These are phyloP conservation scores for Petunia axillaris DNA, from an alignment of 257 asterid species.

Conservation along the genomic window DNA sequence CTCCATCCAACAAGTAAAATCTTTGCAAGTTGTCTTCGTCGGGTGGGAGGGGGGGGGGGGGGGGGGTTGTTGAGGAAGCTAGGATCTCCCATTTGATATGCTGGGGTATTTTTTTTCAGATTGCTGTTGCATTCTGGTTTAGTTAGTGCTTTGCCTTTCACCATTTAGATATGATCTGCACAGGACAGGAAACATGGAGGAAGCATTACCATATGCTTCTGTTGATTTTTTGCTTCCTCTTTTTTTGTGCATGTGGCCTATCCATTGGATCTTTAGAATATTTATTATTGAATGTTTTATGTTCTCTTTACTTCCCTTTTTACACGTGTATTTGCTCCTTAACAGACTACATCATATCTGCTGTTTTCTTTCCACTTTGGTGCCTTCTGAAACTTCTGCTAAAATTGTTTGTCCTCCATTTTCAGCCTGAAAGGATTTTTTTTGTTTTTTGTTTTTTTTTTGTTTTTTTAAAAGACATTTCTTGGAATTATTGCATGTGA, in stretches of 20 bases:
- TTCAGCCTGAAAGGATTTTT: not conserved
- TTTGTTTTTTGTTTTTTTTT: not conserved
- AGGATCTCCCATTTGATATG: not conserved
- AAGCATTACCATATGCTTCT: not conserved
- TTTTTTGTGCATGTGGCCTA: not conserved
- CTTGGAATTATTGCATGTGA: not conserved
- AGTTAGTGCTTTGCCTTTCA: not conserved
- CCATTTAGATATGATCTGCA: not conserved
- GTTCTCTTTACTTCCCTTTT: no score
- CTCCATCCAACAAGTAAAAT: not conserved
- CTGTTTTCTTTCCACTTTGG: no score
- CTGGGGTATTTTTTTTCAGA: not conserved
- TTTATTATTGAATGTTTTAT: no score
- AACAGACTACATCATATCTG: no score
- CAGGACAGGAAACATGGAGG: not conserved
- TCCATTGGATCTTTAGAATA: not conserved
- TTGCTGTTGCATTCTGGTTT: slow-evolving; percentile 3
- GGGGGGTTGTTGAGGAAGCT: no score
- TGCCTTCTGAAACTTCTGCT: not conserved
- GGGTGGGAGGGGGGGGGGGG: not conserved
- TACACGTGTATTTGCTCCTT: no score
- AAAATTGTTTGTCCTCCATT: not conserved
- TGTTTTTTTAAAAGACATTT: not conserved
- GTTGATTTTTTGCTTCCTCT: not conserved
- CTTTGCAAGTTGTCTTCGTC: not conserved